Percentiles rank a stretch among this genome's conserved stretches.
Evolutionary conservation across 225 moss, liverwort and hornwort genomes (phyloP).

Genomic region (Ulota crispa): DNA sequence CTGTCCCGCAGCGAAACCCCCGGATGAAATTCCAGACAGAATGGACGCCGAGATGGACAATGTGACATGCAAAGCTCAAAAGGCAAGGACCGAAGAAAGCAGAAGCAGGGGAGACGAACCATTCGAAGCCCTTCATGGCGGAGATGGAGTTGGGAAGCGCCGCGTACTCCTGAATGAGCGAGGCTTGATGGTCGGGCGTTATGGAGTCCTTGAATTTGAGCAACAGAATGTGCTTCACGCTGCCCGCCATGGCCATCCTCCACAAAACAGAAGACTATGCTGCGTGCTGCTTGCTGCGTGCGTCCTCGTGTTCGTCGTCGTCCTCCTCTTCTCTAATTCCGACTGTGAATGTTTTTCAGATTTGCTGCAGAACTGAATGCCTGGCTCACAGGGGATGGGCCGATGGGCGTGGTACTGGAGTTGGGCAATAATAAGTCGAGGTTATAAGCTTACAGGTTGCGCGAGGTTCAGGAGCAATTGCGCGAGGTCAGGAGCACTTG

Average conservation of each 20-base stretch:
- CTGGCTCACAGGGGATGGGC: neutral
- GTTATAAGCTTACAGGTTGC: neutral
- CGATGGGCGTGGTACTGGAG: neutral
- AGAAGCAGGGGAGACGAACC: conserved; percentile 16
- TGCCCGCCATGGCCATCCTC: conserved; percentile 39
- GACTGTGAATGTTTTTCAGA: no score
- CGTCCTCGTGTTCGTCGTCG: neutral
- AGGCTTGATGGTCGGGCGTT: conserved; percentile 37
- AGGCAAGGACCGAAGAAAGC: neutral
- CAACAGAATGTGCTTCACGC: conserved; percentile 62
- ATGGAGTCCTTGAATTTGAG: conserved; percentile 57
- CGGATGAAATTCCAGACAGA: neutral
- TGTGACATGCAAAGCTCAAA: neutral
- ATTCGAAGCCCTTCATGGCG: conserved; percentile 71
- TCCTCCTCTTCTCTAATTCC: neutral
- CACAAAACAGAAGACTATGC: no score
- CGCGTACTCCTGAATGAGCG: conserved; percentile 36
- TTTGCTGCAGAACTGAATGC: neutral
- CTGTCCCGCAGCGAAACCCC: neutral
- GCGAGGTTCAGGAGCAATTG: neutral
- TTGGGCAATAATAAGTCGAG: neutral
- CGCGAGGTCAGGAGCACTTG: neutral
- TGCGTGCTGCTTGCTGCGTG: neutral
- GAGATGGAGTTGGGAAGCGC: conserved; percentile 55
- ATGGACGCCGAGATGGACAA: neutral